Evolutionary conservation across 2,329 filamentous ascomycete genomes (phyloP).

Genomic region (Pezicula neosporulosa): DNA sequence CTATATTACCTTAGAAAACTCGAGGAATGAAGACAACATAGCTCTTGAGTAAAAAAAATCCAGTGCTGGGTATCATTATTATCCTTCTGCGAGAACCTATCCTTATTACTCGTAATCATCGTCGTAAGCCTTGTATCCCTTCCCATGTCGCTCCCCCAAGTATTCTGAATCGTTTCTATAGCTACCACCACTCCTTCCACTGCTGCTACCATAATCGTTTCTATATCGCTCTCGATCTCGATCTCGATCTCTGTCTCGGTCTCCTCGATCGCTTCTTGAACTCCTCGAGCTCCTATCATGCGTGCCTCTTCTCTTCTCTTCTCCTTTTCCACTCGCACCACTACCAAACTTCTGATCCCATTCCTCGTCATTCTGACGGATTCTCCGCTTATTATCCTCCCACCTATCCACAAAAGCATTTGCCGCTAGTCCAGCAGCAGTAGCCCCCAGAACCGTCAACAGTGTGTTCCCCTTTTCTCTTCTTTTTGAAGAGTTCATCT

Average conservation of each 20-base stretch:
- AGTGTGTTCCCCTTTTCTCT: not conserved
- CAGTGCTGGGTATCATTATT: too few relatives aligned
- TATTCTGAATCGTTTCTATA: not conserved
- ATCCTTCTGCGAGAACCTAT: too few relatives aligned
- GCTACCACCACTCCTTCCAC: not conserved
- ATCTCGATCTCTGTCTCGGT: not conserved
- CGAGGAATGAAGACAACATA: too few relatives aligned
- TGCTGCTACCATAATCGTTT: not conserved
- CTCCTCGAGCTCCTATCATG: not conserved
- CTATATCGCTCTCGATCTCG: not conserved
- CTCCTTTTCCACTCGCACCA: not conserved
- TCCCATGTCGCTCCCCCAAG: not conserved
- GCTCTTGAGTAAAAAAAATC: too few relatives aligned
- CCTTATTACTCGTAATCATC: not conserved
- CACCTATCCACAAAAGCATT: not conserved
- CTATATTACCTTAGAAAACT: too few relatives aligned
- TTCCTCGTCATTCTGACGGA: not conserved
- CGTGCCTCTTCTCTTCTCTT: not conserved
- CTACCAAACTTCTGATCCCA: not conserved
- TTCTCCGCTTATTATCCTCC: not conserved
- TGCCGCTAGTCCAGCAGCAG: not conserved
- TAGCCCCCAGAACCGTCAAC: not conserved
- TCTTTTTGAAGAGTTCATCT: not conserved
- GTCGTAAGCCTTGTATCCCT: not conserved
- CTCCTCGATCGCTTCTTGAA: not conserved